phyloP scores from a whole-genome alignment of 202 grass and related monocot genomes.

The Elaeis oleifera region DNA sequence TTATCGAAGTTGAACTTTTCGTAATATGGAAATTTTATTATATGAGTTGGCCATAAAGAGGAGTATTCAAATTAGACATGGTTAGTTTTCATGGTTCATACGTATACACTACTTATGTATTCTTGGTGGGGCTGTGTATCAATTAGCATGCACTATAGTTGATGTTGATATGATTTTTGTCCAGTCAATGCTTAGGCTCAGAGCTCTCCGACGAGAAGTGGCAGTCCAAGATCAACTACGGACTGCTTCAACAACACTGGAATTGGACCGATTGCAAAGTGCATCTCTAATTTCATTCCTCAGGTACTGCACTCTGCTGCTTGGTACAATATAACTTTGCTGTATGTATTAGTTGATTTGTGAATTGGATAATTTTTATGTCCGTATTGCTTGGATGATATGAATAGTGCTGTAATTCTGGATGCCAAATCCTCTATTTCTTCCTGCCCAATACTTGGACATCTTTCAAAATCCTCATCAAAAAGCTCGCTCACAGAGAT shows the following conservation, averaged over 20 bases:
- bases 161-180: conserved; percentile 1
- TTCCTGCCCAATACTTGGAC: too few species aligned
- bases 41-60: too few species aligned
- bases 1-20: too few species aligned
- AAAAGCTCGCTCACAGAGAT: too few species aligned
- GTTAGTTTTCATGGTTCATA: too few species aligned
- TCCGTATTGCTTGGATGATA: conserved; percentile 4
- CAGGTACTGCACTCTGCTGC: conserved; percentile 33
- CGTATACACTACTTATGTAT: too few species aligned
- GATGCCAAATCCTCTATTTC: too few species aligned
- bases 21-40: too few species aligned
- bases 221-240: conserved; percentile 43
- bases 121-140: too few species aligned
- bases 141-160: too few species aligned
- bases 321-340: neutral
- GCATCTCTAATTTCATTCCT: conserved; percentile 19
- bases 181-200: conserved; percentile 85
- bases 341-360: conserved; percentile 3
- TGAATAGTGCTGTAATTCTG: conserved; percentile 13
- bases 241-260: conserved; percentile 26
- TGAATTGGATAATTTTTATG: neutral
- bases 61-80: too few species aligned
- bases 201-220: conserved; percentile 45
- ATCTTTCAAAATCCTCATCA: too few species aligned
- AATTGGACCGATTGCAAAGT: conserved; percentile 35